phyloP scores from a whole-genome alignment of 345 rosid genomes.

The Gossypioides kirkii region DNA sequence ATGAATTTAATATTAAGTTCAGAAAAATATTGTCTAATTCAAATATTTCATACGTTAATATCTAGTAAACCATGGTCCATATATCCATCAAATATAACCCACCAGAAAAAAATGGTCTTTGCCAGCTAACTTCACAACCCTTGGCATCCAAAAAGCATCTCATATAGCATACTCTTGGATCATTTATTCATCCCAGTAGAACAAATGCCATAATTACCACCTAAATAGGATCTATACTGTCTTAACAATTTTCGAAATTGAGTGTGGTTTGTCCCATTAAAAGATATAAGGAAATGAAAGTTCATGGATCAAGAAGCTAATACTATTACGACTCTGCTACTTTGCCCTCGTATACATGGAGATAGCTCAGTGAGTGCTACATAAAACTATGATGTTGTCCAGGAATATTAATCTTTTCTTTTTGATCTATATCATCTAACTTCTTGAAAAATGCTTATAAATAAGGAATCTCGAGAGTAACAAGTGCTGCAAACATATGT shows the following conservation, averaged over 20 bases:
- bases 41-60: neutral
- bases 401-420: neutral
- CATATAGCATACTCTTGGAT: neutral
- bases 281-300: conserved; percentile 2
- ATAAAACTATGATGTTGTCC: neutral
- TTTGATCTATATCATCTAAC: neutral
- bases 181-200: neutral
- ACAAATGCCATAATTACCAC: neutral
- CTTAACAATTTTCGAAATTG: neutral
- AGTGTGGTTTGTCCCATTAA: neutral
- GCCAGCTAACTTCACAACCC: conserved; percentile 3
- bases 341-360: neutral
- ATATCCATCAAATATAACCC: neutral
- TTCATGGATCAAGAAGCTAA: neutral
- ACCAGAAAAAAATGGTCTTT: neutral
- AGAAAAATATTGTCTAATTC: neutral
- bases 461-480: neutral
- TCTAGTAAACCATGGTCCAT: conserved; percentile 1
- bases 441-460: neutral
- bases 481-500: neutral
- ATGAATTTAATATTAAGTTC: neutral
- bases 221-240: neutral
- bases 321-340: neutral
- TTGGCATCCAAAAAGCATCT: neutral
- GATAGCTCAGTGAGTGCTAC: neutral